A percentile compares a stretch with the other conserved stretches of the same genome.
Evolutionary conservation across 805 yeast species (phyloP).

Genomic region (Pichia exigua): DNA sequence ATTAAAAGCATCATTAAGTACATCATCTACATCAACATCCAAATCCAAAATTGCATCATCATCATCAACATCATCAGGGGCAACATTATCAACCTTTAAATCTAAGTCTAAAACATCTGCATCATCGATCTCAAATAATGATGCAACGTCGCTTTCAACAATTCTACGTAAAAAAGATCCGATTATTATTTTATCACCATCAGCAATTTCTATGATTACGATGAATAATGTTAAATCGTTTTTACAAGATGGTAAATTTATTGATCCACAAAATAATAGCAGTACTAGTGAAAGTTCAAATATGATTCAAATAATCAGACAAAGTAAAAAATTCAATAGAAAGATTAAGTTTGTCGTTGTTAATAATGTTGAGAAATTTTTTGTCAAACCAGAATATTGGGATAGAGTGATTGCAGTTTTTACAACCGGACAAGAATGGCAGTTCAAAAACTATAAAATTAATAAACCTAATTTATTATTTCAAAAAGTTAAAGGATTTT

Average conservation of each 20-base stretch:
- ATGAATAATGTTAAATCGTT: slow-evolving; percentile 60
- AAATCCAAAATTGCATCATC: slow-evolving; percentile 6
- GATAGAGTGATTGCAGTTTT: slow-evolving; percentile 91
- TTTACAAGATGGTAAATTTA: slow-evolving; percentile 63
- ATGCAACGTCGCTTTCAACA: slow-evolving; percentile 4
- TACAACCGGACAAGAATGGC: slow-evolving; percentile 98
- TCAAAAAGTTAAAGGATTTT: slow-evolving; percentile 78
- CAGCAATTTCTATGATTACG: slow-evolving; percentile 65
- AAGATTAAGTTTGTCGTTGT: slow-evolving; percentile 69
- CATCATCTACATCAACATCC: slow-evolving; percentile 15
- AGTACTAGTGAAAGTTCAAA: slow-evolving; percentile 8
- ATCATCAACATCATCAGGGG: slow-evolving; percentile 1
- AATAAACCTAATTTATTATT: slow-evolving; percentile 72
- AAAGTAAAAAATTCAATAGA: slow-evolving; percentile 46
- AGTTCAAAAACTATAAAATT: slow-evolving; percentile 81
- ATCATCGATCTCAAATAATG: slow-evolving; percentile 12
- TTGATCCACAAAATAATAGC: slow-evolving; percentile 36
- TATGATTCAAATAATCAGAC: slow-evolving; percentile 46
- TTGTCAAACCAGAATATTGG: slow-evolving; percentile 95
- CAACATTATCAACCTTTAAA: slow-evolving; percentile 5
- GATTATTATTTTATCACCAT: slow-evolving; percentile 68
- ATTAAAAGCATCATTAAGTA: slow-evolving; percentile 3
- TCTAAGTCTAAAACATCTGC: slow-evolving; percentile 9
- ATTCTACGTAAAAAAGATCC: slow-evolving; percentile 42
- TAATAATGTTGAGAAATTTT: slow-evolving; percentile 78